Conservation (phyloP, 306 rosid species). For the Calophaca sinica region DNA sequence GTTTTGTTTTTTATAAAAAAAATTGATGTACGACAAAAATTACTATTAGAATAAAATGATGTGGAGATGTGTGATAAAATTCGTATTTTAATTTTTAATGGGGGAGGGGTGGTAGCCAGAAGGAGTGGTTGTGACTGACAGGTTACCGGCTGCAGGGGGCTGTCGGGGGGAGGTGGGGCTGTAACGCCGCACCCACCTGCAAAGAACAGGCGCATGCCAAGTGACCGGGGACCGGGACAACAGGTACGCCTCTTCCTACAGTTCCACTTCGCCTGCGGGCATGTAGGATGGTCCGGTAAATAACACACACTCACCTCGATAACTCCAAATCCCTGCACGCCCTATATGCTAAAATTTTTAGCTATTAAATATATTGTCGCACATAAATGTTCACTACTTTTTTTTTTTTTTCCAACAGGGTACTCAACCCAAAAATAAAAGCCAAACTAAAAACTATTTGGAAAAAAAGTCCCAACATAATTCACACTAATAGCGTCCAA, state of each 20-base stretch:
- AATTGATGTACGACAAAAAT: too few relatives aligned
- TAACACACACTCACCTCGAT: conserved; percentile 83
- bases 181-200: conserved; percentile 64
- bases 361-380: too few relatives aligned
- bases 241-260: conserved; percentile 46
- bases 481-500: too few relatives aligned
- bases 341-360: not conserved
- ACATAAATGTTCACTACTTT: too few relatives aligned
- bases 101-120: not conserved
- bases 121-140: conserved; percentile 60
- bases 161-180: conserved; percentile 63
- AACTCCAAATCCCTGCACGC: conserved; percentile 58
- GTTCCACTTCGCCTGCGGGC: not conserved
- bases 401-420: too few relatives aligned
- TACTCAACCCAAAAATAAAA: too few relatives aligned
- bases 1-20: too few relatives aligned
- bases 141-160: conserved; percentile 74
- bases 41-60: too few relatives aligned
- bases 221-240: conserved; percentile 63
- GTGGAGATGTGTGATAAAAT: not conserved
- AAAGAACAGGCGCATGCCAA: conserved; percentile 53
- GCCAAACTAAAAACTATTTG: too few relatives aligned
- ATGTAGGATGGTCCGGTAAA: conserved; percentile 69
- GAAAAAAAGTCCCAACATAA: too few relatives aligned
- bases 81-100: not conserved